These are phyloP conservation scores for Kodamaea sp. DNA, from an alignment of 1,139 yeast genomes.

Conservation along the genomic window DNA sequence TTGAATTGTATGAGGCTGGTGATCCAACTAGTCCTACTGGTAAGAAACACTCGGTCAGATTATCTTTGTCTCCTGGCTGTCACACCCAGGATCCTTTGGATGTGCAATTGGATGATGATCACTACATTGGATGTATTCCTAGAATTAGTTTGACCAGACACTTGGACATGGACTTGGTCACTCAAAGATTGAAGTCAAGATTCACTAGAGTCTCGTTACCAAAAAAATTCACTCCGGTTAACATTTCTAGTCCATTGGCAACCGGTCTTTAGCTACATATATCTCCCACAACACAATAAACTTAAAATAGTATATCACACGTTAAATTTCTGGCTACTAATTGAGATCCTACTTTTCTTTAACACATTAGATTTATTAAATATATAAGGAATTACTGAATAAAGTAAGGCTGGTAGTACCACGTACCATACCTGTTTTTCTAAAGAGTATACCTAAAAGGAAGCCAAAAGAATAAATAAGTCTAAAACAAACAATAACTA, in stretches of 20 bases:
- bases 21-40: slow-evolving; percentile 59
- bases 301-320: too few relatives aligned
- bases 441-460: slow-evolving; percentile 3
- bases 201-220: slow-evolving; percentile 89
- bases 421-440: slow-evolving; percentile 13
- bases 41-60: slow-evolving; percentile 83
- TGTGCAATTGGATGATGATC: slow-evolving; percentile 93
- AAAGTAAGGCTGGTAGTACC: slow-evolving; percentile 10
- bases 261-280: slow-evolving; percentile 19
- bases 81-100: slow-evolving; percentile 97
- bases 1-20: slow-evolving; percentile 85
- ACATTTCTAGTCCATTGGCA: slow-evolving; percentile 67
- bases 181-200: slow-evolving; percentile 77
- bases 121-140: slow-evolving; percentile 95
- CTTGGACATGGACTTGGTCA: slow-evolving; percentile 86
- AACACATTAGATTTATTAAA: background rate
- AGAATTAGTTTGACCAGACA: slow-evolving; percentile 88
- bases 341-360: background rate
- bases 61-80: slow-evolving; percentile 94
- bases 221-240: slow-evolving; percentile 87
- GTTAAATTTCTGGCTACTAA: too few relatives aligned
- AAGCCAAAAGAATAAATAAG: slow-evolving; percentile 2
- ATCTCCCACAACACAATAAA: too few relatives aligned
- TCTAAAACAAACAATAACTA: background rate
- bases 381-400: background rate